phyloP scores from a whole-genome alignment of 225 moss, liverwort and hornwort species.

The Pseudisothecium myosuroides region DNA sequence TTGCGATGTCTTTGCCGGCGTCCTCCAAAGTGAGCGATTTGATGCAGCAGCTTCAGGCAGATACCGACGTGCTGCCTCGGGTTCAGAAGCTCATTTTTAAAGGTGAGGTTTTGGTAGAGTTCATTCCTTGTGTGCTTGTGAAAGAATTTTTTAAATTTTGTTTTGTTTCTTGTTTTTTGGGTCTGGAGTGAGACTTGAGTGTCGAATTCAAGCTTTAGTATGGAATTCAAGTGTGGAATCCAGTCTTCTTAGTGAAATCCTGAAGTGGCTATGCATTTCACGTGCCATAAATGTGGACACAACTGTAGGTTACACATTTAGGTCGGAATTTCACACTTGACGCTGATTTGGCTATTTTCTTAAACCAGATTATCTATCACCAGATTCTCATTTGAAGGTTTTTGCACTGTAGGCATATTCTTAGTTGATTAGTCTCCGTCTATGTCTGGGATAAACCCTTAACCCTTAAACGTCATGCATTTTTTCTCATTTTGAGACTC shows the following conservation, averaged over 20 bases:
- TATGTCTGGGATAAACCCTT: background rate
- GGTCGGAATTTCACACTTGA: background rate
- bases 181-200: background rate
- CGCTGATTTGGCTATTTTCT: background rate
- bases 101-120: conserved; percentile 27
- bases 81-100: conserved; percentile 93
- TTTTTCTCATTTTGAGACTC: background rate
- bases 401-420: background rate
- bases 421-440: background rate
- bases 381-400: background rate
- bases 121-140: background rate
- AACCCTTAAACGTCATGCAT: background rate
- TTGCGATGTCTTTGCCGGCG: conserved; percentile 34
- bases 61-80: conserved; percentile 74
- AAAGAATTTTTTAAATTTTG: background rate
- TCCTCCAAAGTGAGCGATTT: conserved; percentile 60
- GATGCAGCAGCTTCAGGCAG: conserved; percentile 64
- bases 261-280: background rate
- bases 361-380: background rate
- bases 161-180: background rate
- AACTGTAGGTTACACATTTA: background rate
- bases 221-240: background rate
- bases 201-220: background rate
- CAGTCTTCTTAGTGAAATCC: background rate
- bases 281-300: background rate